Base-by-base conservation (phyloP, 176 grass and related monocot species). In the Carex scoparia region DNA sequence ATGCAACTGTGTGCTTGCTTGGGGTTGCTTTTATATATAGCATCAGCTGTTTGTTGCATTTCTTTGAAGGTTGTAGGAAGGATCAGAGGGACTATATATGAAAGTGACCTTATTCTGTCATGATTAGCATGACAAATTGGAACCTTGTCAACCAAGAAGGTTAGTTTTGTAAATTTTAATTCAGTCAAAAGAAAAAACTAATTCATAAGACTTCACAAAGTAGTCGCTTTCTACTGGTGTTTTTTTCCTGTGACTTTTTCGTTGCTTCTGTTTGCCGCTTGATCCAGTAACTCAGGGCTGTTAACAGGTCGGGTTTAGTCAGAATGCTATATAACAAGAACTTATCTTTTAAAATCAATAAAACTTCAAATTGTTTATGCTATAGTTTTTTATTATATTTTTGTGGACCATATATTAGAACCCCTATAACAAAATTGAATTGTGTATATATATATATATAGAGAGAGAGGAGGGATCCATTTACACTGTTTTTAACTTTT, bases 1-100 rank as follows among this genome's bases (percentile, higher is more conserved):
- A n/a, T 63, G 79, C 15, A 63, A 27, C 14, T 81, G 11, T 48
- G 59, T 54, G 16, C 12, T 67, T 83, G 12, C 61, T 58, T 46
- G 23, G 23, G 23, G 23, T 83, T 64, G 62, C 58, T 83, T 32
- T 83, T 68, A 83, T 55, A 83, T 68, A 83, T 55, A 83, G 40
- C 12, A 12, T 56, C 48, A 56, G 23, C 27, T 77, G 27, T 55
- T n/a, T 77, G 14, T 70, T 77, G 27, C 19, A 83, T 83, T 83
- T 28, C 80, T 83, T 68, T 3, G 71, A 53, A 75, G 71, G 71
- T 75, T 53, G 19, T 3, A 74, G 70, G 70, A 74, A 74, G 11
- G 49, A 74, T 12, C 70, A 27, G 70, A 51, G 35, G 10, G 44
- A 74, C 2, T 23, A 23, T 23, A 23, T n/a, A 28, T 74, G 70